Percentiles rank a stretch among this genome's conserved stretches.
Evolutionary conservation across 768 basidiomycete species (phyloP).

Genomic region (Lentinula detonsa): DNA sequence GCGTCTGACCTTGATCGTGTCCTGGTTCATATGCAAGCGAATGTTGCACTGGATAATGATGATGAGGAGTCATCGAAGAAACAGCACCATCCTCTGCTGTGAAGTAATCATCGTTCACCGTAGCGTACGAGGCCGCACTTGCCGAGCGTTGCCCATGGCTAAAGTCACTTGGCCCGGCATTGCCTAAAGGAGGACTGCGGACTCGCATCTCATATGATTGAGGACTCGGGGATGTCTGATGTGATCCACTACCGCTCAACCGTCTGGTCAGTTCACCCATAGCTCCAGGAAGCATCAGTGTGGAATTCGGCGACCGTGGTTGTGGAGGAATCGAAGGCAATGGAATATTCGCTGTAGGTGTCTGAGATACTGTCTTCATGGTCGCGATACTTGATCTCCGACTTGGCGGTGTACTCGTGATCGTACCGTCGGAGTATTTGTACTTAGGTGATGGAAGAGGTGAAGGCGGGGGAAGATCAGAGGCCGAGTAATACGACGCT

Average conservation of each 20-base stretch:
- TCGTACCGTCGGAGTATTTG: slow-evolving; percentile 38
- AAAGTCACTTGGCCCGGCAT: not conserved
- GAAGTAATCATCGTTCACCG: slow-evolving; percentile 37
- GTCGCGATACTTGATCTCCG: slow-evolving; percentile 31
- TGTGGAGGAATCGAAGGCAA: slow-evolving; percentile 12
- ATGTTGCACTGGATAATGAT: not conserved
- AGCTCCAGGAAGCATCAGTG: slow-evolving; percentile 2
- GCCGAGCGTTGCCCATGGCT: slow-evolving; percentile 4
- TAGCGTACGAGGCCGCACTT: slow-evolving; percentile 29
- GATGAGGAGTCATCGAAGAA: not conserved
- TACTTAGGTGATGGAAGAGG: slow-evolving; percentile 50
- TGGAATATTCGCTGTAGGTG: not conserved
- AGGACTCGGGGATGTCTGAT: slow-evolving; percentile 4
- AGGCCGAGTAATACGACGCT: slow-evolving; percentile 66
- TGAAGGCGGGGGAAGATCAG: slow-evolving; percentile 57
- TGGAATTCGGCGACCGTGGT: slow-evolving; percentile 19
- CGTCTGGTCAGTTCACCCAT: not conserved
- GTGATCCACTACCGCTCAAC: slow-evolving; percentile 9
- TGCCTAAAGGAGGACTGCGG: slow-evolving; percentile 20
- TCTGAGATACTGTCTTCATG: slow-evolving; percentile 1
- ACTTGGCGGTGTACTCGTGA: slow-evolving; percentile 37
- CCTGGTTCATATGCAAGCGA: not conserved
- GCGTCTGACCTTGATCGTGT: not conserved
- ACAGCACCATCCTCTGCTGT: slow-evolving; percentile 17
- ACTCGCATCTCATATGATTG: slow-evolving; percentile 34